Evolutionary conservation across 257 asterid species (phyloP), one percentile per base, ranked within the genome.

Genomic region (Solanum appendiculatum): DNA sequence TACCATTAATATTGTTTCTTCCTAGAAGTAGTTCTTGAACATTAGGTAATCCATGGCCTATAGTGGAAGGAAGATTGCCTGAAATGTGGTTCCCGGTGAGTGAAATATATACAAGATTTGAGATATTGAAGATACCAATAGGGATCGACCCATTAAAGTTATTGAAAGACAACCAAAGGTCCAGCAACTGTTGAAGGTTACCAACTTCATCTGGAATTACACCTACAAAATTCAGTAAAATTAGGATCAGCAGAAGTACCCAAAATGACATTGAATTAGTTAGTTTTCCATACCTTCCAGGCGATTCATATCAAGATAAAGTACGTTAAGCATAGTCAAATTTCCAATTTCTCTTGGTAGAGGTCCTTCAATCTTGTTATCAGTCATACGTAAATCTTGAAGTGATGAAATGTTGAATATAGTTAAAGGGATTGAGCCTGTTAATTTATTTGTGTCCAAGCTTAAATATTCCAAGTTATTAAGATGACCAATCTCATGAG

Each of bases 121-220:
- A 88, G 77, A 86, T 86, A 34, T 89, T 83, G 70, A 89, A 88
- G 75, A 91, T 51, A 3, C 86, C 58, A 12, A 86, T n/a, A 12
- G 88, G 90, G 29, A 91, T 58, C 18, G 54, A 64, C 21, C 92
- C 91, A 3, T 9, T 77, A 68, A 91, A 78, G 42, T 87, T 87
- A 7, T 63, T 66, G 46, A 23, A 69, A 46, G 48, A 75, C 83
- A 87, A 56, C 16, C 64, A 40, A 78, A 91, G 51, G 31, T 14
- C 9, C 80, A n/a, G n/a, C 85, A 88, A 54, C 46, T 29, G 14
- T 42, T n/a, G 48, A 51, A 91, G 89, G 15, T 81, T 80, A 33
- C 90, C 86, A 9, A 90, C 60, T 84, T 90, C 92, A 4, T 72
- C 34, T 16, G 91, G 90, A 77, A 90, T 86, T 15, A 60, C 84